Base-by-base conservation (phyloP, 2,329 filamentous ascomycete genomes). In the Endoconidiophora laricicola region DNA sequence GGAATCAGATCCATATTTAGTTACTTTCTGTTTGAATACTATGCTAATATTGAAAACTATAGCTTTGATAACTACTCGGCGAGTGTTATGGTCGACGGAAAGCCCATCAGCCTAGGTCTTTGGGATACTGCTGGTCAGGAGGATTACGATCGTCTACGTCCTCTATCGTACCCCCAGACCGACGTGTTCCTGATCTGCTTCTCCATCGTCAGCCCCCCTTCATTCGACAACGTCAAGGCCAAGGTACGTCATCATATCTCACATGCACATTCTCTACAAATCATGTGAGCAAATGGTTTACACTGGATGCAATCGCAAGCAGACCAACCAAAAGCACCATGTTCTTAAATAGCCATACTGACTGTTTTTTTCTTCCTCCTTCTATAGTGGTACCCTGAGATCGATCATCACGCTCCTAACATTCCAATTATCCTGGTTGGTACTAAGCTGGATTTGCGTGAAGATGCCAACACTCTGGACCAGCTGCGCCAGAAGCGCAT, bases 61-160 rank as follows among this genome's bases (percentile, higher is more conserved):
- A 94, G 87, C 56, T 96, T 96, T 69, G 90, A 96, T 65, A 98
- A 98, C 72, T 96, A 96, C 73, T 94, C 90, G 37, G 91, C 91
- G 57, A 94, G 87, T 72, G 91, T 98, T 50, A 95, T 95, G 86
- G 91, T 96, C 51, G 91, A 96, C 71, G 87, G 88, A 60, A 94
- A 94, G 71, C 90, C 90, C 54, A 94, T 96, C 69, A 95, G 87
- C 67, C 69, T 98, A 59, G 91, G 90, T 58, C 72, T 98, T 29
- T 96, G 91, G 90, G 90, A 98, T 83, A 98, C 90, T 57, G 90
- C 90, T 58, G 90, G 90, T 62, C 91, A 96, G 72, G 90, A 96
- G 70, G 90, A 96, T 74, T 96, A 96, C 71, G 90, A 96, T 65
- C 78, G 90, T 66, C 74, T 96, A 63, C 81, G 90, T 61, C 90